Percentiles rank a stretch among this genome's conserved stretches.
Conservation (phyloP, 1,284 basidiomycete species). For the Lentinula novae-zelandiae region DNA sequence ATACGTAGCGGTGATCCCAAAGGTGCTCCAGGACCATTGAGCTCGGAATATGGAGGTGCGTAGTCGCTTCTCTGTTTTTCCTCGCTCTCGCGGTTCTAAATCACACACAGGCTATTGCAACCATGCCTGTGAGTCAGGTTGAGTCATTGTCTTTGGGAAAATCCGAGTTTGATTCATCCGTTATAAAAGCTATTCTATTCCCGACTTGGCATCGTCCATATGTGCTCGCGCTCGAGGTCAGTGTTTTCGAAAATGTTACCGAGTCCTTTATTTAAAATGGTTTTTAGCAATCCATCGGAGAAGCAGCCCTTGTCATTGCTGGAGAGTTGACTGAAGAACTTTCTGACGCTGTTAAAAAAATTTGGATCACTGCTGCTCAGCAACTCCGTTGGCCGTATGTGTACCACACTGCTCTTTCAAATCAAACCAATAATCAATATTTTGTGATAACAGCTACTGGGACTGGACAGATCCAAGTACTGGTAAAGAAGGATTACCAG, state of each 20-base stretch:
- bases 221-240: neutral
- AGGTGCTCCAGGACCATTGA: neutral
- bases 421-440: neutral
- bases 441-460: neutral
- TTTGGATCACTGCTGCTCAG: neutral
- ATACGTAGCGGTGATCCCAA: neutral
- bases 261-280: neutral
- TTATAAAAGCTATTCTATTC: neutral
- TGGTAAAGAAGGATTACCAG: neutral
- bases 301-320: neutral
- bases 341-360: neutral
- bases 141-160: neutral
- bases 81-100: neutral
- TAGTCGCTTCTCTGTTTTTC: neutral
- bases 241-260: neutral
- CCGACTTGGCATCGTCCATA: neutral
- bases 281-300: neutral
- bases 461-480: neutral
- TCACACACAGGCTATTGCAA: neutral
- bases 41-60: neutral
- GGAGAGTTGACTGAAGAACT: neutral
- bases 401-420: neutral
- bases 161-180: neutral
- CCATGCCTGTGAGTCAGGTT: neutral
- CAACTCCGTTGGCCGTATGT: neutral